These are phyloP conservation scores for Acanthochlamys bracteata DNA, from an alignment of 106 monocot species.

Conservation along the genomic window DNA sequence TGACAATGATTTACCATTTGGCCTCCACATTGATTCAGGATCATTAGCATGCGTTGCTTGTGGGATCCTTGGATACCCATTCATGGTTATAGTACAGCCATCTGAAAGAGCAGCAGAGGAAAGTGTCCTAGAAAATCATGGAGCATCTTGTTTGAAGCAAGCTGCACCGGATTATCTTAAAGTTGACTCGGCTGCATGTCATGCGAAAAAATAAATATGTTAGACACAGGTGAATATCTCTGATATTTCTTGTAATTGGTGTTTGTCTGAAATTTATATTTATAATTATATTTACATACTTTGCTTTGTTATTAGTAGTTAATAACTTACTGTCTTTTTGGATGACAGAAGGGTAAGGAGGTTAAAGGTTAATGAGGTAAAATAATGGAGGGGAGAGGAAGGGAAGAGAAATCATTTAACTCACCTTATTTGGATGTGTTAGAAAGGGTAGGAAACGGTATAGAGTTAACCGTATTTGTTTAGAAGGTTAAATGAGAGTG, in stretches of 20 bases:
- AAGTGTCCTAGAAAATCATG: conserved; percentile 15
- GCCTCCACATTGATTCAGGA: conserved; percentile 78
- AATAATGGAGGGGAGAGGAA: too few relatives aligned
- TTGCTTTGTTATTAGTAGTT: too few relatives aligned
- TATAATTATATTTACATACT: not conserved
- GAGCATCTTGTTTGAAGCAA: conserved; percentile 11
- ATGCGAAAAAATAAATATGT: conserved; percentile 6
- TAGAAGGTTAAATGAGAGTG: too few relatives aligned
- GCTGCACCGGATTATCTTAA: conserved; percentile 9
- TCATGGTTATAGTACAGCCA: conserved; percentile 91
- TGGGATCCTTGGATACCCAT: conserved; percentile 96
- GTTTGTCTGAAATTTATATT: not conserved
- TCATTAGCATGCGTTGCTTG: conserved; percentile 88
- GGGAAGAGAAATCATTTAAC: too few relatives aligned
- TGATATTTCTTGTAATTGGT: not conserved
- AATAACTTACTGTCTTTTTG: too few relatives aligned
- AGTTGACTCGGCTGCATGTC: conserved; percentile 8
- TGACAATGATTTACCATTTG: conserved; percentile 64
- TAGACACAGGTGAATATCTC: conserved; percentile 24
- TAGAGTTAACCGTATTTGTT: too few relatives aligned
- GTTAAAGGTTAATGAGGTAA: too few relatives aligned
- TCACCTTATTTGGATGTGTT: too few relatives aligned
- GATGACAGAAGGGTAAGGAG: too few relatives aligned
- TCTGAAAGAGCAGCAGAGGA: conserved; percentile 26
- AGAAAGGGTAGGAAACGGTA: too few relatives aligned